These are phyloP conservation scores for Curvularia sp. DNA, from an alignment of 2,329 filamentous ascomycete genomes.

Conservation along the genomic window DNA sequence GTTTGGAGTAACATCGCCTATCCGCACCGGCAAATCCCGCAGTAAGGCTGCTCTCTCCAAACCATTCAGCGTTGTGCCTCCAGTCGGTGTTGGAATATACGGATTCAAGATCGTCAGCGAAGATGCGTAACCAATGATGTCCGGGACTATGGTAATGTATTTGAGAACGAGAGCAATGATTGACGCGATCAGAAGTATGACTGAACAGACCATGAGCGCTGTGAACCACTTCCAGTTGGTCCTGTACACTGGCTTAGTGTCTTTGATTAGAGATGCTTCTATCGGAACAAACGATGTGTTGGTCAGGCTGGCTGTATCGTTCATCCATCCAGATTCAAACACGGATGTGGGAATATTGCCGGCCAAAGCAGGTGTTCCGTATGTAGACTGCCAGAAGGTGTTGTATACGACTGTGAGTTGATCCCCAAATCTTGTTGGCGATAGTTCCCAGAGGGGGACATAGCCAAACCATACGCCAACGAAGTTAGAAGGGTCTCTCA, in stretches of 20 bases:
- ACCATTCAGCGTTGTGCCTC: constrained; percentile 11
- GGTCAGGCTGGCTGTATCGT: neutral
- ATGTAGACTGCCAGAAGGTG: constrained; percentile 40
- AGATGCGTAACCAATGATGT: constrained; percentile 34
- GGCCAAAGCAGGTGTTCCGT: constrained; percentile 30
- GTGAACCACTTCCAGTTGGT: constrained; percentile 40
- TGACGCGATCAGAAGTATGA: constrained; percentile 34
- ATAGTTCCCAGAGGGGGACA: constrained; percentile 30
- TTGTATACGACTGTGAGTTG: constrained; percentile 38
- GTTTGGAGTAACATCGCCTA: constrained; percentile 40
- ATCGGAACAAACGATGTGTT: constrained; percentile 29
- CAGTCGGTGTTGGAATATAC: constrained; percentile 10
- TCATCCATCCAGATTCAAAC: constrained; percentile 17
- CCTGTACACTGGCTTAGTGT: constrained; percentile 22
- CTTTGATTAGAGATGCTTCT: constrained; percentile 9
- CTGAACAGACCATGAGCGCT: constrained; percentile 30
- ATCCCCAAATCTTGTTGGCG: constrained; percentile 26
- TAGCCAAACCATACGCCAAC: constrained; percentile 25
- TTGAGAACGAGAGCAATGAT: constrained; percentile 38
- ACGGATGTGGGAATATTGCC: constrained; percentile 33
- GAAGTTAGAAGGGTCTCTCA: constrained; percentile 21
- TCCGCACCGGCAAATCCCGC: constrained; percentile 32
- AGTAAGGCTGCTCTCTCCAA: constrained; percentile 33
- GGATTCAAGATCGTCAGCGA: constrained; percentile 21
- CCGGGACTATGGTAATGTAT: constrained; percentile 37